Base-by-base conservation (phyloP, 768 basidiomycete species). In the Cystoderma amianthinum region DNA sequence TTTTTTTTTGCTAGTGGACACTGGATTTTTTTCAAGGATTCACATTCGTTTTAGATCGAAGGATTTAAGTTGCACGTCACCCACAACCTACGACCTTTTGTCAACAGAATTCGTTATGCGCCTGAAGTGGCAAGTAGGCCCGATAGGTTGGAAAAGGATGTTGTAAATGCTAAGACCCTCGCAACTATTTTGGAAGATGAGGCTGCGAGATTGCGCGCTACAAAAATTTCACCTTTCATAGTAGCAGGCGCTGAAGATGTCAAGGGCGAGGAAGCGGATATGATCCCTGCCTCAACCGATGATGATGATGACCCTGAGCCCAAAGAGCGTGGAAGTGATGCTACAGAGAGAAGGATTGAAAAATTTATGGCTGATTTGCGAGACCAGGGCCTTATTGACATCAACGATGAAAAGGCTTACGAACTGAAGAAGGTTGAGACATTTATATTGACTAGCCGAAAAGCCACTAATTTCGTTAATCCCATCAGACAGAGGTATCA, bases 11-110 rank as follows among this genome's bases (percentile, higher is more conserved):
- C n/a, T n/a, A 38, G 65, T 36, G 37, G 9, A 36, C 28, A 22
- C 21, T 43, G 38, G 21, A 13, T 21, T 17, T 17, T 46, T 28
- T 40, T 38, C 32, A 21, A n/a, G 17, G 44, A 41, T 42, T 39
- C 34, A 34, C 34, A 43, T 21, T 42, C 46, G 17, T 47, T 43
- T 17, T 51, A 96, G 93, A 89, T 97, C 56, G 90, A 94, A 58
- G 88, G 85, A 42, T 96, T 97, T 71, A 94, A 91, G 55, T 69
- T 96, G 38, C 92, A 95, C 61, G 85, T 93, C 52, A 78, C 85
- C 23, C 89, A 88, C 57, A 86, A 80, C 54, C 68, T 75, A 36
- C 82, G 78, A 48, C 84, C 89, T 21, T 87, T 86, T 63, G 74
- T 80, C 43, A 85, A 84, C 53, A 74, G 82, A 48, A 65, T 89